Base-by-base conservation (phyloP, 2,329 filamentous ascomycete genomes). In the Trichoderma pleuroti region DNA sequence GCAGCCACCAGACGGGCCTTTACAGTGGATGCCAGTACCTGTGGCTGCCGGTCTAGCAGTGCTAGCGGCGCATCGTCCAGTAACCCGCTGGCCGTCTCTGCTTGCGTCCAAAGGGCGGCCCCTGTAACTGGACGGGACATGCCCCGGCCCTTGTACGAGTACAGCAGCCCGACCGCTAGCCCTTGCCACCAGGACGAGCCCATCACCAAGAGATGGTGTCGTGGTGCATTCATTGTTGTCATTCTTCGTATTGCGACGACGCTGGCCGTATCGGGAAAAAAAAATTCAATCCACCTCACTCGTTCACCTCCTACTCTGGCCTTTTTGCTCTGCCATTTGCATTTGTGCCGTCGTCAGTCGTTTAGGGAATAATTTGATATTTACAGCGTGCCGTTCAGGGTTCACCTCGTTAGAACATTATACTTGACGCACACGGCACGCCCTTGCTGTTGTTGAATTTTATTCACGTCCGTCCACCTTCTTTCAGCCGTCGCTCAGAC, bases 151-250 rank as follows among this genome's bases (percentile, higher is more conserved):
- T 39, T 39, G 36, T 39, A 39, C 36, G 36, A 39, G 36, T 18
- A 39, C 36, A 39, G 36, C 18, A 30, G 5, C n/a, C 59, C 11
- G 14, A 34, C 21, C n/a, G 26, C 28, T 52, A 52, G 46, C 21
- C 46, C 24, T 52, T 52, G 46, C 46, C 46, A 52, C 46, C 46
- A 52, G 14, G 46, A 52, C 46, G 46, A 52, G 46, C 28, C 54
- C 65, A 68, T 68, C 65, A 36, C 52, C 39, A 61, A 61, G 63
- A 66, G 65, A 68, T 68, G 39, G 39, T 42, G 56, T 49, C 56
- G 54, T 52, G 28, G 57, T 32, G 56, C 30, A 52, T 61, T 49
- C 26, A 16, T 52, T 52, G n/a, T 34, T 68, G 65, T 61, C 26
- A 49, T 60, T 68, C 56, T 68, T 68, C 65, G 54, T 49, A 46